Evolutionary conservation across 192 early-diverging fungal genomes (phyloP), one percentile per base, ranked within the genome.

Genomic region (Podila clonocystis): DNA sequence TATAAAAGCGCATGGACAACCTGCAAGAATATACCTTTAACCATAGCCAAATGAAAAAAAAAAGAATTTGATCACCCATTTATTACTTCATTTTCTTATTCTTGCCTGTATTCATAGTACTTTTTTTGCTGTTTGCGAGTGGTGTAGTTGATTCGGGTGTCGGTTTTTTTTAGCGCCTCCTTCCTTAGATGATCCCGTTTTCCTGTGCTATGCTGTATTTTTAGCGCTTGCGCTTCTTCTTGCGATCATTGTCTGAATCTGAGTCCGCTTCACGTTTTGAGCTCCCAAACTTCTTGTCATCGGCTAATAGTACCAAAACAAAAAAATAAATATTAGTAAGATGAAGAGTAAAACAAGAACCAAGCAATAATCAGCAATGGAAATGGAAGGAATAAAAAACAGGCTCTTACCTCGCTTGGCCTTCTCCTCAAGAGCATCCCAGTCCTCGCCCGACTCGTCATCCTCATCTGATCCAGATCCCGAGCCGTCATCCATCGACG

Each of bases 361-460:
- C 5, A 12, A 5, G 20, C 17, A n/a, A 3, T 63, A 0, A 9
- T 63, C 62, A 63, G 9, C 45, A 12, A 38, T n/a, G 33, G 22
- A 15, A 67, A 24, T 6, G 29, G 41, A 28, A 24, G 36, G 30
- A 1, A 6, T 20, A 45, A 59, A 45, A 4, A 38, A 26, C 36
- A 9, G 3, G 24, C 7, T 31, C 38, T 24, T 74, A 88, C 88
- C 88, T 75, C 86, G 68, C 70, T 90, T 87, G 9, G 94, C 93
- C 73, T 94, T 92, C 74, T 91, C 93, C 73, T 95, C 94, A 34
- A 92, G 79, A 49, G 88, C 92, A 73, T 95, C 94, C 94, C 94
- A 95, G 70, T 94, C 93, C 78, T 77, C 75, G 22, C 88, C 90
- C n/a, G 88, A 89, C 33, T 88, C 88, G 30, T 89, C 89, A 55